Percentiles rank a stretch among this genome's conserved stretches.
Conservation (phyloP, 768 basidiomycete species). For the Sistotremastrum niveocremeum region DNA sequence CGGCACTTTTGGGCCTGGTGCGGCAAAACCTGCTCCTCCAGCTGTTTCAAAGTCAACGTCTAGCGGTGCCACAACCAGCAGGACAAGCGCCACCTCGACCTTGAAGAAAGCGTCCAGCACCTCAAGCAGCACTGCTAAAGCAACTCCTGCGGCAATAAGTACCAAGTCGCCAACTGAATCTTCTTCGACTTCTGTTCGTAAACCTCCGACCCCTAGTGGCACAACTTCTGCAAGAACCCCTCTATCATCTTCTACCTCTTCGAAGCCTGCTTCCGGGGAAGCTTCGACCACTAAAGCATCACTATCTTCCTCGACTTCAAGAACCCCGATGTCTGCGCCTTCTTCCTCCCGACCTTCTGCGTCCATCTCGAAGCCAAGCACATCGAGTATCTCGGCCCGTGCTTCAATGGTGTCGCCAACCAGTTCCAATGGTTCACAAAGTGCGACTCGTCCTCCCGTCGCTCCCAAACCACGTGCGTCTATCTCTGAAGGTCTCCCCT, state of each 20-base stretch:
- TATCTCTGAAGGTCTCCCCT: conserved; percentile 45
- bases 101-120: conserved; percentile 17
- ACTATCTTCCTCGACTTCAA: conserved; percentile 9
- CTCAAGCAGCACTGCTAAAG: conserved; percentile 5
- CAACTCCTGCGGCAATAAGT: conserved; percentile 18
- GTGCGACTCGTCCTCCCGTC: conserved; percentile 22
- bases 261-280: conserved; percentile 7
- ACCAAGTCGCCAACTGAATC: conserved; percentile 22
- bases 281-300: conserved; percentile 10
- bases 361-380: conserved; percentile 22
- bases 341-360: conserved; percentile 16
- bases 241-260: conserved; percentile 8
- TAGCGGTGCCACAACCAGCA: conserved; percentile 1
- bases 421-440: conserved; percentile 32
- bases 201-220: conserved; percentile 2
- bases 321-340: background rate
- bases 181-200: conserved; percentile 14
- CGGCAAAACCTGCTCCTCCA: conserved; percentile 30
- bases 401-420: conserved; percentile 44
- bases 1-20: conserved; percentile 50
- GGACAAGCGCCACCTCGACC: conserved; percentile 12
- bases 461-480: conserved; percentile 47
- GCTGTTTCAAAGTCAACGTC: conserved; percentile 27
- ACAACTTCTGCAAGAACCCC: conserved; percentile 8
- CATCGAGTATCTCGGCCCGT: conserved; percentile 25